phyloP scores from a whole-genome alignment of 768 basidiomycete species.

The Stropharia rugosoannulata region DNA sequence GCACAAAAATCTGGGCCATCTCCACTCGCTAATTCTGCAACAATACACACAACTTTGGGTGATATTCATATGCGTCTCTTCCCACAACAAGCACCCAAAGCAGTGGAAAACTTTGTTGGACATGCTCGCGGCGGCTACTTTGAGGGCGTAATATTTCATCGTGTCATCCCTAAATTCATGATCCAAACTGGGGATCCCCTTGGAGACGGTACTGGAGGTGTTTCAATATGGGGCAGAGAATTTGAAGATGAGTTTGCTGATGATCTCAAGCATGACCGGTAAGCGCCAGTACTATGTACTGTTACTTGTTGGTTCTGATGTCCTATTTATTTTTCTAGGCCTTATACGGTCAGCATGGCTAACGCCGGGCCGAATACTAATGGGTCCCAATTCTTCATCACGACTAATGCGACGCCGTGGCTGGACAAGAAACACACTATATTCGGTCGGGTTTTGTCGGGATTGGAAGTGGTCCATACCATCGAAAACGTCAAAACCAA shows the following conservation, averaged over 20 bases:
- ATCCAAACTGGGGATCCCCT: constrained; percentile 95
- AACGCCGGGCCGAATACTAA: constrained; percentile 90
- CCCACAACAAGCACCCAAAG: constrained; percentile 90
- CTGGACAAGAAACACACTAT: constrained; percentile 91
- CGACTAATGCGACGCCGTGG: constrained; percentile 93
- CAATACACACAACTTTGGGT: constrained; percentile 93
- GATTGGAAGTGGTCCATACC: constrained; percentile 85
- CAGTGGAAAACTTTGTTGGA: constrained; percentile 97
- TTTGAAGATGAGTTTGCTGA: constrained; percentile 95
- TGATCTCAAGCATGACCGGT: constrained; percentile 89
- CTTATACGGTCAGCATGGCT: constrained; percentile 95
- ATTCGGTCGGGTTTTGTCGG: constrained; percentile 86
- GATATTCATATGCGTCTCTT: constrained; percentile 90
- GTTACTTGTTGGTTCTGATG: constrained; percentile 1
- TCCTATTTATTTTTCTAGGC: constrained; percentile 42
- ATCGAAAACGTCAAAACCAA: constrained; percentile 91
- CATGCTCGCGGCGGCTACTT: constrained; percentile 88
- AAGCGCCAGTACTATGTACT: not conserved
- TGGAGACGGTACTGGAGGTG: constrained; percentile 93
- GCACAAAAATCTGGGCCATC: constrained; percentile 56
- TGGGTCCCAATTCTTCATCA: constrained; percentile 98
- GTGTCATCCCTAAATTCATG: constrained; percentile 99
- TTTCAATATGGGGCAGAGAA: constrained; percentile 85
- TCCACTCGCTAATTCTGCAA: constrained; percentile 73
- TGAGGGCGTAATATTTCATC: constrained; percentile 93